Evolutionary conservation across 2,329 filamentous ascomycete species (phyloP), one percentile per base, ranked within the genome.

Genomic region (Eutypella sp.): DNA sequence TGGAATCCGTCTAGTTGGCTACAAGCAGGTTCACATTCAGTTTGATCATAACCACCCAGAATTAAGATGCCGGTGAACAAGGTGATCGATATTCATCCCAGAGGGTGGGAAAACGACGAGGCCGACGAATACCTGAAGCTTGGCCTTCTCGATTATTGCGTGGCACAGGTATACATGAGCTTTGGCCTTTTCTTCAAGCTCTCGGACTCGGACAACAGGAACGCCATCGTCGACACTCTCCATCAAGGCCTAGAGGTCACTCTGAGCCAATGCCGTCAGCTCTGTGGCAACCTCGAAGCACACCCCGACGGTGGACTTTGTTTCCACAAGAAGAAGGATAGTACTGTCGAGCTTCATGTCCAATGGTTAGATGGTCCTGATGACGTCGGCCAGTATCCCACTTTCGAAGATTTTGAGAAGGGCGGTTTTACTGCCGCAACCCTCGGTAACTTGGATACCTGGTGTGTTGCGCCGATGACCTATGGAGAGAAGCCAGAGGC

Each of bases 311-410:
- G 36, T 20, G 36, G 36, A 10, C 47, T 11, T 45, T 59, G 51
- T 2, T 64, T 62, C 33, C 55, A 57, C 20, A 62, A 60, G 47
- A 59, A 57, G 33, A 57, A 45, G 27, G 49, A 60, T n/a, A 57
- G 56, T 42, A 62, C 57, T 0, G 56, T 63, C 9, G 48, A 50
- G 18, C 60, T 61, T 13, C 31, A 57, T 23, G 57, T 65, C 15
- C 59, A 64, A 38, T 57, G 55, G 48, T 51, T 64, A 4, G 57
- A 60, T 16, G 40, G 38, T 5, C 49, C 46, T 0, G 52, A 55
- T 5, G 50, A 52, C 15, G 39, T 46, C 2, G 36, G 18, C 18
- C 10, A 20, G 8, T 58, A 55, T 42, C 53, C 55, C 2, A 53
- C 57, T 1, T 47, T 62, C 16, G 42, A 49, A 2, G 54, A 60